phyloP scores from a whole-genome alignment of 768 basidiomycete genomes.

The Exidia glandulosa region DNA sequence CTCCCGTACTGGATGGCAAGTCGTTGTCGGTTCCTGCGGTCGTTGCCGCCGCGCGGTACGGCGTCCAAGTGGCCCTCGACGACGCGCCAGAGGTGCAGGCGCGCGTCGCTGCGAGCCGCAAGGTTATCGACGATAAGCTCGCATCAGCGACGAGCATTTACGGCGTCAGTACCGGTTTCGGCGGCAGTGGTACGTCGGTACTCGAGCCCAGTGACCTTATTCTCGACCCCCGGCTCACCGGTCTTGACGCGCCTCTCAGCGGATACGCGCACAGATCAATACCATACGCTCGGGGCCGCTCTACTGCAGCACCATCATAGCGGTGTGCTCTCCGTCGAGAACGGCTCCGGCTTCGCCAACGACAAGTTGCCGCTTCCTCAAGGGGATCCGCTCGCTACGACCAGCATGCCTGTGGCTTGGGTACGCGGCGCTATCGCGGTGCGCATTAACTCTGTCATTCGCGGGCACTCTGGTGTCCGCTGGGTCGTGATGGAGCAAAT shows the following conservation, averaged over 20 bases:
- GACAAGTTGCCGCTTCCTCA: conserved; percentile 39
- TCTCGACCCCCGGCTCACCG: conserved; percentile 7
- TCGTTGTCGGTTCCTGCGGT: conserved; percentile 66
- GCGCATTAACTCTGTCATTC: conserved; percentile 80
- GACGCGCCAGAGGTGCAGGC: conserved; percentile 34
- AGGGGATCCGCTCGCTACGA: conserved; percentile 52
- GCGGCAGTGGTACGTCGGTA: conserved; percentile 48
- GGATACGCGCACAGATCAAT: conserved; percentile 69
- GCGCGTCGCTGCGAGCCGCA: conserved; percentile 51
- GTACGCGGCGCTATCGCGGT: conserved; percentile 80
- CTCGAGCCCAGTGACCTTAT: not conserved
- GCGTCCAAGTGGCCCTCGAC: conserved; percentile 38
- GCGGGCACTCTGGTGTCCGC: conserved; percentile 80
- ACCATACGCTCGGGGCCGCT: conserved; percentile 63
- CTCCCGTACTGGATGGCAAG: conserved; percentile 58
- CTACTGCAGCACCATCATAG: conserved; percentile 76
- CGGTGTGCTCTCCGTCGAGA: conserved; percentile 55
- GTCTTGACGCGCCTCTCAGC: conserved; percentile 29
- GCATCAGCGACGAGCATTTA: conserved; percentile 61
- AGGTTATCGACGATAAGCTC: conserved; percentile 56
- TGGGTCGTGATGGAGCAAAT: conserved; percentile 74
- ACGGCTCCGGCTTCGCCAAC: conserved; percentile 32
- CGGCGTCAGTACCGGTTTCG: conserved; percentile 80
- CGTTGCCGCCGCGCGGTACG: conserved; percentile 61
- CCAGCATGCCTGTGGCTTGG: conserved; percentile 79